Percentiles rank a stretch among this genome's conserved stretches.
Evolutionary conservation across 192 early-diverging fungal species (phyloP).

Genomic region (Diversispora eburnea): DNA sequence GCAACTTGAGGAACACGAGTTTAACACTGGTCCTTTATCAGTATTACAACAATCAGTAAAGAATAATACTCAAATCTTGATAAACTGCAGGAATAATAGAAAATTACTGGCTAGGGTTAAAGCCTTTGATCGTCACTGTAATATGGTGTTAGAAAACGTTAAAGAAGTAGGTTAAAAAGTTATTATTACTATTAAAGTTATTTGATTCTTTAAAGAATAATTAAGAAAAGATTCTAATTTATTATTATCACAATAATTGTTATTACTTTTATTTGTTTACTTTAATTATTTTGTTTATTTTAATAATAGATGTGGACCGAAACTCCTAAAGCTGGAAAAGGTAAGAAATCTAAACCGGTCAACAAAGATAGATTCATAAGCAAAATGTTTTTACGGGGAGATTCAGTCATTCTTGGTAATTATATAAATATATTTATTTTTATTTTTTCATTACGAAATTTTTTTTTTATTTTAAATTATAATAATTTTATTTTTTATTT

Average conservation of each 20-base stretch:
- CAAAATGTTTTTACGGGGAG: slow-evolving; percentile 97
- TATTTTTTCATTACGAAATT: not conserved
- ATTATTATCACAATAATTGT: not conserved
- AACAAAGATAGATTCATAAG: slow-evolving; percentile 99
- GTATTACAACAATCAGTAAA: slow-evolving; percentile 90
- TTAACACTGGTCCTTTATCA: slow-evolving; percentile 95
- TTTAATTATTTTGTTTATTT: not conserved
- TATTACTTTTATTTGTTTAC: not conserved
- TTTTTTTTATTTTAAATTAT: not conserved
- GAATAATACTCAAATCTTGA: slow-evolving; percentile 95
- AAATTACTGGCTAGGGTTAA: slow-evolving; percentile 97
- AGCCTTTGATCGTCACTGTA: slow-evolving; percentile 99
- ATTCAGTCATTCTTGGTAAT: slow-evolving; percentile 86
- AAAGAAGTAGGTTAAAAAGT: slow-evolving; percentile 68
- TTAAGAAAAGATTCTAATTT: too few species aligned
- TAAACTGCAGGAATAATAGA: slow-evolving; percentile 96
- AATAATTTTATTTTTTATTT: not conserved
- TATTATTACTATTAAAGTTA: not conserved
- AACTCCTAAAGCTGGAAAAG: slow-evolving; percentile 85
- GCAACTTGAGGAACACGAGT: slow-evolving; percentile 89
- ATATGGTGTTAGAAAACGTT: slow-evolving; percentile 99
- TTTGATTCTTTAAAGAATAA: not conserved
- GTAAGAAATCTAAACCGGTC: slow-evolving; percentile 93
- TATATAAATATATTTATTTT: not conserved
- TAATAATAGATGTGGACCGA: slow-evolving; percentile 89